Evolutionary conservation across 2,329 filamentous ascomycete genomes (phyloP).

Genomic region (Aspergillus sp.): DNA sequence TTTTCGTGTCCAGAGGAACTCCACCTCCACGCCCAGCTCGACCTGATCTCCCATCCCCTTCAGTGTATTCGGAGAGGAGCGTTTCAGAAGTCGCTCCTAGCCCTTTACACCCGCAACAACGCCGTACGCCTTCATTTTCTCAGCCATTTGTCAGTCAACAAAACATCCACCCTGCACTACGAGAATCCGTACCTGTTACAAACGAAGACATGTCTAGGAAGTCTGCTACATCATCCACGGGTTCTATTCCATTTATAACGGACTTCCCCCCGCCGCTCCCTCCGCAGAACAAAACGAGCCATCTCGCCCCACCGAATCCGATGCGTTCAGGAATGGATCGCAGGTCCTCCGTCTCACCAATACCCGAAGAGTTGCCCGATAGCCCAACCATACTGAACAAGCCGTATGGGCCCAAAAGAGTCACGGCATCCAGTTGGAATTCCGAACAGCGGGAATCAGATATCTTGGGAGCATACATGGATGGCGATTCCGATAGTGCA

Average conservation of each 20-base stretch:
- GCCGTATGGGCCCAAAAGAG: constrained; percentile 70
- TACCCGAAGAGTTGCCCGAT: constrained; percentile 67
- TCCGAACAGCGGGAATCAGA: constrained; percentile 49
- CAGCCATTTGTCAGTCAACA: constrained; percentile 24
- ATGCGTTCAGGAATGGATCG: constrained; percentile 52
- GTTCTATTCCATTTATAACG: constrained; percentile 29
- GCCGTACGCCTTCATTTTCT: constrained; percentile 28
- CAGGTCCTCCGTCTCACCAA: constrained; percentile 70
- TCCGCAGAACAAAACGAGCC: constrained; percentile 26
- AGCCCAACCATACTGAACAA: constrained; percentile 51
- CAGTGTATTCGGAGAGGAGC: constrained; percentile 35
- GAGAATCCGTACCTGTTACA: constrained; percentile 20
- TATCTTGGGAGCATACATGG: constrained; percentile 41
- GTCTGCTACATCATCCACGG: constrained; percentile 25
- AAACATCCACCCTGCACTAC: constrained; percentile 17
- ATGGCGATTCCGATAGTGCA: constrained; percentile 27
- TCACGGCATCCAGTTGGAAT: constrained; percentile 68
- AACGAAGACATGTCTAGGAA: constrained; percentile 31
- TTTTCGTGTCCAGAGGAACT: constrained; percentile 34
- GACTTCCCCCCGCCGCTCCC: constrained; percentile 24
- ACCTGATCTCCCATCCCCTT: constrained; percentile 39
- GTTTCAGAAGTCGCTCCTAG: constrained; percentile 25
- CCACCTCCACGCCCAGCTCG: constrained; percentile 44
- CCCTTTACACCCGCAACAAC: constrained; percentile 19
- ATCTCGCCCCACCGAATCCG: constrained; percentile 30